A percentile compares a stretch with the other conserved stretches of the same genome.
phyloP scores from a whole-genome alignment of 1,139 yeast species.

The Geotrichum histeridarum region DNA sequence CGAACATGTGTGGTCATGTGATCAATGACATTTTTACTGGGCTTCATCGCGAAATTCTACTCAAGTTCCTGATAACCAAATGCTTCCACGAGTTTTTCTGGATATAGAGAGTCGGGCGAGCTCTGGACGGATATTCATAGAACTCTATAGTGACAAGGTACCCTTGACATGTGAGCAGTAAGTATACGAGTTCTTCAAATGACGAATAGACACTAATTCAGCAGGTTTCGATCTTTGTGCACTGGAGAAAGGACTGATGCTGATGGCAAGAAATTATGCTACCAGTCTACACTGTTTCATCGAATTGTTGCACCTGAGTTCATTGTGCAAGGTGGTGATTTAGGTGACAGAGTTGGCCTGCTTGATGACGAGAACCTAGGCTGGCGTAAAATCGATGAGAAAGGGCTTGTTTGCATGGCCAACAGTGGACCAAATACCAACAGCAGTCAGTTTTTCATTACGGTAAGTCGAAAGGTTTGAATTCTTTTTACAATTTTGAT shows the following conservation, averaged over 20 bases:
- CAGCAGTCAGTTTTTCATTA: conserved; percentile 71
- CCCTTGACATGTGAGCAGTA: conserved; percentile 59
- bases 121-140: conserved; percentile 62
- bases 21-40: too few relatives aligned
- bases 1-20: too few relatives aligned
- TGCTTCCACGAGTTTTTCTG: conserved; percentile 43
- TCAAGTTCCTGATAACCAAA: neutral
- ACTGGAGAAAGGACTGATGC: conserved; percentile 24
- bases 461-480: conserved; percentile 22
- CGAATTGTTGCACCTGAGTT: conserved; percentile 66
- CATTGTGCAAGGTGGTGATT: conserved; percentile 76
- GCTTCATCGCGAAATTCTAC: too few relatives aligned
- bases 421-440: conserved; percentile 55
- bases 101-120: conserved; percentile 52
- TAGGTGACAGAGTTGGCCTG: conserved; percentile 35
- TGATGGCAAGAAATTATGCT: conserved; percentile 30
- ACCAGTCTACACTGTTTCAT: conserved; percentile 50
- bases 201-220: conserved; percentile 24
- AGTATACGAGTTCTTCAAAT: conserved; percentile 40
- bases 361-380: conserved; percentile 61
- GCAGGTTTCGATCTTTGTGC: conserved; percentile 24
- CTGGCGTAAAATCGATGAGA: conserved; percentile 28
- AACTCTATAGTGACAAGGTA: conserved; percentile 49
- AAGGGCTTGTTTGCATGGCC: conserved; percentile 52
- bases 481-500: neutral